A percentile compares a stretch with the other conserved stretches of the same genome.
Conservation (phyloP, 1,284 basidiomycete species). For the Sanghuangporus weigelae region DNA sequence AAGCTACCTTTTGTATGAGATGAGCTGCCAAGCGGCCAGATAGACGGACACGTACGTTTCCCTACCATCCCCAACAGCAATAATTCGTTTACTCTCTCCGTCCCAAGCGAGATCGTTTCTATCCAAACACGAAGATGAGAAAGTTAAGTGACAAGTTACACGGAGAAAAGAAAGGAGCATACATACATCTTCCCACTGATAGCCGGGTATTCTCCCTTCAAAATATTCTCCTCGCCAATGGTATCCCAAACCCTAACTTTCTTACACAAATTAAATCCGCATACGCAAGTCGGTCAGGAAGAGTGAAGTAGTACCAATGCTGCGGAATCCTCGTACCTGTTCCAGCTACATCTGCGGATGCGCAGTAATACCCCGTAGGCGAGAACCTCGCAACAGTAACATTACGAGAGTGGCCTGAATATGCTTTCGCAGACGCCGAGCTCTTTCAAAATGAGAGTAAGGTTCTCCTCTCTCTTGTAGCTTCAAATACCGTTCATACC, state of each 20-base stretch:
- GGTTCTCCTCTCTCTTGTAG: slow-evolving; percentile 27
- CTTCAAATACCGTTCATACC: slow-evolving; percentile 57
- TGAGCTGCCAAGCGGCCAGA: neutral
- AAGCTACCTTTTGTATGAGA: slow-evolving; percentile 44
- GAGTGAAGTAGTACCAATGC: neutral
- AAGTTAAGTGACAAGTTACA: neutral
- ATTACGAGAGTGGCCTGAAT: slow-evolving; percentile 79
- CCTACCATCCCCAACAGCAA: slow-evolving; percentile 93
- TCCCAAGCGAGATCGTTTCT: slow-evolving; percentile 97
- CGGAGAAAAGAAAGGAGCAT: neutral
- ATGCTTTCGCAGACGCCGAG: slow-evolving; percentile 51
- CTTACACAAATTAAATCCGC: neutral
- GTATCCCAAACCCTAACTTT: slow-evolving; percentile 91
- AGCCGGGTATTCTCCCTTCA: slow-evolving; percentile 84
- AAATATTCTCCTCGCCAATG: slow-evolving; percentile 77
- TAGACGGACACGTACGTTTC: slow-evolving; percentile 57
- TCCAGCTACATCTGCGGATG: slow-evolving; percentile 79
- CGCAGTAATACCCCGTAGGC: slow-evolving; percentile 93
- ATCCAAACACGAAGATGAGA: neutral
- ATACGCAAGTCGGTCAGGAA: neutral
- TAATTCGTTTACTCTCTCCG: slow-evolving; percentile 92
- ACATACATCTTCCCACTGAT: slow-evolving; percentile 77
- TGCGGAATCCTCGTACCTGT: slow-evolving; percentile 50
- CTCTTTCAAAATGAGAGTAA: slow-evolving; percentile 36
- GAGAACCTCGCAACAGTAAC: slow-evolving; percentile 90